Percentiles rank a stretch among this genome's conserved stretches.
phyloP scores from a whole-genome alignment of 2,329 filamentous ascomycete genomes.

The Clonostachys sp. region DNA sequence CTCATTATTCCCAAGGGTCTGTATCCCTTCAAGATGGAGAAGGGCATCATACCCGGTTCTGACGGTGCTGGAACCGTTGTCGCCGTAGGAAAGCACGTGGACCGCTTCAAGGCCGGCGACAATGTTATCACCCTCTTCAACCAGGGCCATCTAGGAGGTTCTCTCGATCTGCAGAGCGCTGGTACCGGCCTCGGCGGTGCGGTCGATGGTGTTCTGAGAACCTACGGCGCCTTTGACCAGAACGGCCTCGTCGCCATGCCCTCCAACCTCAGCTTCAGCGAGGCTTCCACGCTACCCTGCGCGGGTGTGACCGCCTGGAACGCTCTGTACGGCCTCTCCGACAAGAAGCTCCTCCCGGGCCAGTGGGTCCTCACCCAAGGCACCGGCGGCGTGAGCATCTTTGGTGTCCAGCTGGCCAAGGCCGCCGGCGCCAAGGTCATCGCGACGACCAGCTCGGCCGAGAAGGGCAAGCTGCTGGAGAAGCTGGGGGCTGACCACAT shows the following conservation, averaged over 20 bases:
- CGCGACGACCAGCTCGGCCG: conserved; percentile 38
- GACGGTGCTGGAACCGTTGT: conserved; percentile 51
- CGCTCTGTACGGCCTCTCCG: conserved; percentile 52
- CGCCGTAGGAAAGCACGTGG: conserved; percentile 42
- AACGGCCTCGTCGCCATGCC: conserved; percentile 63
- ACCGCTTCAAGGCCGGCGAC: conserved; percentile 45
- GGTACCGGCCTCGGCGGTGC: conserved; percentile 62
- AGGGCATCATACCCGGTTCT: conserved; percentile 42
- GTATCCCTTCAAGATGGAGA: conserved; percentile 35
- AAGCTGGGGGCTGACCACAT: conserved; percentile 44
- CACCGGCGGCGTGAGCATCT: conserved; percentile 66
- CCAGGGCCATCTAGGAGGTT: conserved; percentile 44
- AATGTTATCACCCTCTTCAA: conserved; percentile 58
- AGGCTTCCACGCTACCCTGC: conserved; percentile 55
- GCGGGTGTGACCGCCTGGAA: conserved; percentile 64
- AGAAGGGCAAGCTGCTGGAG: conserved; percentile 36
- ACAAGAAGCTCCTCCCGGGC: conserved; percentile 43
- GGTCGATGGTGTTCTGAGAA: conserved; percentile 62
- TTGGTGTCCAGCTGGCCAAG: conserved; percentile 56
- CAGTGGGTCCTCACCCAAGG: conserved; percentile 62
- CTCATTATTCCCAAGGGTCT: conserved; percentile 42
- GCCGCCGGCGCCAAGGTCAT: conserved; percentile 42
- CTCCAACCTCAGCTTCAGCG: conserved; percentile 41
- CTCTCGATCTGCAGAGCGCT: conserved; percentile 23
- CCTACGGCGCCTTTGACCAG: conserved; percentile 65